Evolutionary conservation across 768 basidiomycete genomes (phyloP), one percentile per base, ranked within the genome.

Genomic region (Termitomyces sp.): DNA sequence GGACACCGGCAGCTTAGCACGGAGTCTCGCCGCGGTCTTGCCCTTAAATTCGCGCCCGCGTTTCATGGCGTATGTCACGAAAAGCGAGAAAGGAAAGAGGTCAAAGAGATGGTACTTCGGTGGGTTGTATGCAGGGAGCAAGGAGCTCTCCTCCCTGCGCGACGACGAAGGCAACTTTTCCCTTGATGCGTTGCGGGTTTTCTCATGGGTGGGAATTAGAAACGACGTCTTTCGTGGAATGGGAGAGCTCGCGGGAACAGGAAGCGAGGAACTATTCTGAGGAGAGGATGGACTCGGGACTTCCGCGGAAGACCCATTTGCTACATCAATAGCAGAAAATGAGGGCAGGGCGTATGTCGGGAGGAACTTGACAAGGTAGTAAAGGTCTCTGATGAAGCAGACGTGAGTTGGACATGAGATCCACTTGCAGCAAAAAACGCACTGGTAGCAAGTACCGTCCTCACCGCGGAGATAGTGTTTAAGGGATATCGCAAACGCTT

Each of bases 391-490:
- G 31, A n/a, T 5, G 12, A 53, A 34, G 49, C 45, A 36, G 48
- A 45, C 25, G 54, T 31, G 31, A 46, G 54, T n/a, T 12, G 4
- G n/a, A 25, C 5, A 54, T 76, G 70, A 15, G 71, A 74, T 57
- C 20, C 48, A 15, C 49, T 52, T 31, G 31, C 17, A 46, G 42
- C 14, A 43, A 42, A 45, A 32, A 34, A 68, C 75, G 38, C 56
- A 79, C 79, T 74, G 59, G 64, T 82, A 81, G 63, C 83, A 76
- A 59, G 80, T 79, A 1, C 79, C 78, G 63, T 80, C 80, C 64
- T 80, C 79, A n/a, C 86, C 86, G 45, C 88, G 79, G 17, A 88
- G 73, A 68, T 89, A 90, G 69, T 89, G 88, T 70, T 89, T 89
- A 17, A 87, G 76, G 3, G 88, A 80, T 42, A 89, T 83, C 2